Base-by-base conservation (phyloP, 2,329 filamentous ascomycete species). In the Colletotrichum acutatum region DNA sequence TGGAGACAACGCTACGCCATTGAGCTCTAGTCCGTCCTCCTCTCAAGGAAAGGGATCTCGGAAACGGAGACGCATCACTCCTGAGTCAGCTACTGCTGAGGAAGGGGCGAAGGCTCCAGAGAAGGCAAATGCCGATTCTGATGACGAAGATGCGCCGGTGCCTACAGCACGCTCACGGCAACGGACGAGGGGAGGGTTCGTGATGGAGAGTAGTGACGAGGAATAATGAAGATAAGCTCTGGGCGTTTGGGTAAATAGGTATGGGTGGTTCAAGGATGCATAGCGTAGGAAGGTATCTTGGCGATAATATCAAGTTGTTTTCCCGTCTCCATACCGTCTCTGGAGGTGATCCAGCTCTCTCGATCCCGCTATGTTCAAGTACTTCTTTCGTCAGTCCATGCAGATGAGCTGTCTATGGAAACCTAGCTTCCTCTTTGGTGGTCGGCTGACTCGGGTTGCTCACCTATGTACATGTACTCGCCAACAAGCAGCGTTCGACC, bases 141-240 rank as follows among this genome's bases (percentile, higher is more conserved):
- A 83, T 4, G 84, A 84, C 4, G 84, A 86, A 9, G 84, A 85
- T 7, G 84, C 84, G 1, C 81, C 82, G 26, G 75, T 81, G 2
- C 76, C 80, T 0, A 81, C 76, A 76, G 68, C 81, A 8, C 83
- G 84, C 70, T 76, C 79, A 75, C 83, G 87, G 69, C 82, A 83
- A 1, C 83, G 87, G 73, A 82, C 85, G 4, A 84, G 85, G 65
- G 85, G 86, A 22, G 89, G 89, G 0, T 91, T 91, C 74, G 80
- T 91, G 58, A 77, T 90, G 46, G 89, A 91, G 76, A 90, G 89
- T 73, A 90, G 90, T 78, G 90, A 91, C 60, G 88, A 90, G 75
- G 87, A 89, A 66, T 80, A 70, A 68, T 53, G 5, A 28, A 12
- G 16, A 19, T 26, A 26, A 56, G 9, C 37, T 61, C 24, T 28